These are phyloP conservation scores for Aspergillus novoparasiticus DNA, from an alignment of 2,329 filamentous ascomycete species.

Conservation along the genomic window DNA sequence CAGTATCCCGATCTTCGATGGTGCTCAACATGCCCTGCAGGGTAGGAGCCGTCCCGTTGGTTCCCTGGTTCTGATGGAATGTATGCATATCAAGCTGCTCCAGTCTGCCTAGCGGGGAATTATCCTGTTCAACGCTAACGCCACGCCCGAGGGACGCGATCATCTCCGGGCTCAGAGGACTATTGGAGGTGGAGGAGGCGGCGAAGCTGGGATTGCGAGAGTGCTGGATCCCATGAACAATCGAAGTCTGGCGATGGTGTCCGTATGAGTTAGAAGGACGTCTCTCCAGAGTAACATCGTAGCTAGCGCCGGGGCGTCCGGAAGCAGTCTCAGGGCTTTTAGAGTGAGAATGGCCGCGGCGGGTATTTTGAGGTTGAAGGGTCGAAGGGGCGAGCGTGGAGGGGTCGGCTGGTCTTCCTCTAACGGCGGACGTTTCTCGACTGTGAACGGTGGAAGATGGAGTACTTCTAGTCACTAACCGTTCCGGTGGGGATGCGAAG, in stretches of 20 bases:
- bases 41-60: conserved; percentile 41
- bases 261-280: conserved; percentile 64
- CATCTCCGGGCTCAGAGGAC: conserved; percentile 84
- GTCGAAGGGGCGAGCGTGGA: conserved; percentile 38
- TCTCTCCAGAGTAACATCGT: conserved; percentile 44
- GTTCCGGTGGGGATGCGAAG: conserved; percentile 41
- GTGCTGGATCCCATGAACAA: conserved; percentile 93
- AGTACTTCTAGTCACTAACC: conserved; percentile 39
- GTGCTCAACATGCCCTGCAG: conserved; percentile 35
- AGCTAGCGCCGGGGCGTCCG: conserved; percentile 36
- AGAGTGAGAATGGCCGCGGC: conserved; percentile 45
- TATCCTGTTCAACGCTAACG: conserved; percentile 55
- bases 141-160: conserved; percentile 69
- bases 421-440: conserved; percentile 47
- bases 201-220: conserved; percentile 78
- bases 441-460: conserved; percentile 44
- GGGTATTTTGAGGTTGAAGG: conserved; percentile 36
- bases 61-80: conserved; percentile 36
- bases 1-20: conserved; percentile 42
- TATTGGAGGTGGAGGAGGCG: conserved; percentile 69
- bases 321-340: conserved; percentile 44
- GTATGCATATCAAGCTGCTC: conserved; percentile 37
- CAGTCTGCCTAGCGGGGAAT: conserved; percentile 27
- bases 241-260: conserved; percentile 94
- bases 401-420: conserved; percentile 44